These are phyloP conservation scores for Crataegus laevigata DNA, from an alignment of 306 rosid genomes.

Conservation along the genomic window DNA sequence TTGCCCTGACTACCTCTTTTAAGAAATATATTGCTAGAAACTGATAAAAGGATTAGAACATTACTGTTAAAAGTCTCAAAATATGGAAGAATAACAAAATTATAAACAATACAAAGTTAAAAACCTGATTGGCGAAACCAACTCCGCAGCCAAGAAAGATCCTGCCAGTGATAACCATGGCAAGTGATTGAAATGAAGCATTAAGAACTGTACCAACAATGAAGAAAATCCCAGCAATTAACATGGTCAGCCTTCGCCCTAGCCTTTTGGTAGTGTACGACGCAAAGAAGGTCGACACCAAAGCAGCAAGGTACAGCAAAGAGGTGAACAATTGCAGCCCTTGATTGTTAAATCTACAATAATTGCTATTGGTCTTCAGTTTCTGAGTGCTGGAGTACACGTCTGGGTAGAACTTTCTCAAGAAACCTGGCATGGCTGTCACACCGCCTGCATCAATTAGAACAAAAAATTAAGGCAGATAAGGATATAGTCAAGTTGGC, in stretches of 20 bases:
- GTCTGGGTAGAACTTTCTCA: slow-evolving; percentile 52
- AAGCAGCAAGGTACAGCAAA: slow-evolving; percentile 52
- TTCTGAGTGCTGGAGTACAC: slow-evolving; percentile 30
- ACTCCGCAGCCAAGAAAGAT: slow-evolving; percentile 63
- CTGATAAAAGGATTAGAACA: background rate
- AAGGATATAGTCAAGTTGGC: too few relatives aligned
- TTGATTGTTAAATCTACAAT: slow-evolving; percentile 58
- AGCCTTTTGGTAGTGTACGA: slow-evolving; percentile 42
- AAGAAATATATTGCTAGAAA: background rate
- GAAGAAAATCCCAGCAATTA: slow-evolving; percentile 56
- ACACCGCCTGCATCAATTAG: slow-evolving; percentile 50
- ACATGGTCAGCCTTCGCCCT: slow-evolving; percentile 64
- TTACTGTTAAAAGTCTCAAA: background rate
- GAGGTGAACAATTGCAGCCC: slow-evolving; percentile 59
- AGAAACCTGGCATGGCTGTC: slow-evolving; percentile 46
- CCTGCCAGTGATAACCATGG: slow-evolving; percentile 52
- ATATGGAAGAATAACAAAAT: background rate
- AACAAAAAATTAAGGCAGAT: background rate
- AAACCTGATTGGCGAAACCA: slow-evolving; percentile 70
- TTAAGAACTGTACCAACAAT: slow-evolving; percentile 42
- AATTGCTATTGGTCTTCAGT: slow-evolving; percentile 26
- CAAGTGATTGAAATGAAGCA: slow-evolving; percentile 40
- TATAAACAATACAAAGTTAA: background rate
- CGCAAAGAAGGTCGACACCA: slow-evolving; percentile 44
- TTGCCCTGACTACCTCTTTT: background rate